Evolutionary conservation across 139 green algal species (phyloP).

Genomic region (Chlamydomonas urium): DNA sequence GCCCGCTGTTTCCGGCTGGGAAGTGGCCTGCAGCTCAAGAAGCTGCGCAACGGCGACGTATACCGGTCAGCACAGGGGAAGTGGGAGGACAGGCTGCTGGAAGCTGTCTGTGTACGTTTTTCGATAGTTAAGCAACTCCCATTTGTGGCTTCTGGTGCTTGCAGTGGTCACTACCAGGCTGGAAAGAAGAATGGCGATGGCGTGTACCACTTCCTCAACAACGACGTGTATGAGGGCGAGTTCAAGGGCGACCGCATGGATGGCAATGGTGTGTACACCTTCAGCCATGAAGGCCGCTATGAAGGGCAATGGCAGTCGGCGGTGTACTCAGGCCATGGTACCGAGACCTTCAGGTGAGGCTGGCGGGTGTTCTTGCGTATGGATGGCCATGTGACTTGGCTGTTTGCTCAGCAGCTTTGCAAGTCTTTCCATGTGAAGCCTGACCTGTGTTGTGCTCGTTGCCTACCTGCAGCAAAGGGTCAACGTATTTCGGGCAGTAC

Average conservation of each 20-base stretch:
- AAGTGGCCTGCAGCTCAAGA: slow-evolving; percentile 51
- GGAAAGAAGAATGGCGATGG: slow-evolving; percentile 61
- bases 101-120: too few species aligned
- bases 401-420: background rate
- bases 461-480: slow-evolving; percentile 15
- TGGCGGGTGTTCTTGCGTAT: too few species aligned
- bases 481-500: slow-evolving; percentile 23
- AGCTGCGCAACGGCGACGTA: slow-evolving; percentile 63
- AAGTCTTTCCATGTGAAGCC: background rate
- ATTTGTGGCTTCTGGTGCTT: too few species aligned
- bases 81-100: too few species aligned
- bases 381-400: too few species aligned
- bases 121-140: too few species aligned
- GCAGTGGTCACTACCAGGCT: slow-evolving; percentile 38
- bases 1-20: background rate
- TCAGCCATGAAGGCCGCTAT: slow-evolving; percentile 50
- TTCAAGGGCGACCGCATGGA: slow-evolving; percentile 68
- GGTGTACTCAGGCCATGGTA: slow-evolving; percentile 55
- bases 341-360: slow-evolving; percentile 62
- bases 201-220: slow-evolving; percentile 62
- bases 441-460: background rate
- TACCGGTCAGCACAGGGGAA: slow-evolving; percentile 55
- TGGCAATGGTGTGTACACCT: slow-evolving; percentile 61
- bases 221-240: slow-evolving; percentile 64
- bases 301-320: slow-evolving; percentile 51